phyloP scores from a whole-genome alignment of 805 yeast species.

The Kluyveromyces aestuarii region DNA sequence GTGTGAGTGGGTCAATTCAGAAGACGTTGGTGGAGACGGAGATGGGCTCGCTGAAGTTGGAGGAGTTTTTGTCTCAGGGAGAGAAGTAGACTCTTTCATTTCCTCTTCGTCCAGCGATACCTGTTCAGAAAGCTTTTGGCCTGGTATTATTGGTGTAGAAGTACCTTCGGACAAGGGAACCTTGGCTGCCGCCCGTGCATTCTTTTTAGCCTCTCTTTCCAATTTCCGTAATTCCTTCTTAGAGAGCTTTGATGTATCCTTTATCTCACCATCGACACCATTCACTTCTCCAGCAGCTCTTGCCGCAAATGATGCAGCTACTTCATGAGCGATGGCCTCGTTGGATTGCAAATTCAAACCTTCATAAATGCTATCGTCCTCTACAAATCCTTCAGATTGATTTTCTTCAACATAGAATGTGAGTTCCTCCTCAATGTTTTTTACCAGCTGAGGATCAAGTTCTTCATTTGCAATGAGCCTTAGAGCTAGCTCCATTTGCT shows the following conservation, averaged over 20 bases:
- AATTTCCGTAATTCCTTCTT: constrained; percentile 28
- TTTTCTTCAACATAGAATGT: constrained; percentile 87
- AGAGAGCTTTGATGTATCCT: constrained; percentile 20
- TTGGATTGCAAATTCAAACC: constrained; percentile 58
- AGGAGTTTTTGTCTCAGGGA: neutral
- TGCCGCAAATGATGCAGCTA: constrained; percentile 32
- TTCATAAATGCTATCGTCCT: constrained; percentile 91
- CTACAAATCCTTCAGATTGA: constrained; percentile 84
- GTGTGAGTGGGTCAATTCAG: constrained; percentile 1
- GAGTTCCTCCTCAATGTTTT: constrained; percentile 75
- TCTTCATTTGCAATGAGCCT: constrained; percentile 75
- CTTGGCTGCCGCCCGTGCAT: constrained; percentile 27
- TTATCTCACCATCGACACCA: constrained; percentile 11
- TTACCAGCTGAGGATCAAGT: constrained; percentile 67
- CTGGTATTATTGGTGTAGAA: constrained; percentile 2
- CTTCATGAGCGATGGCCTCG: constrained; percentile 44
- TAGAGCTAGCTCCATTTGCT: constrained; percentile 68
- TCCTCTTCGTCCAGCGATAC: constrained; percentile 4
- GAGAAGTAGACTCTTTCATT: neutral
- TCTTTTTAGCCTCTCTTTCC: constrained; percentile 30
- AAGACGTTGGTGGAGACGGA: constrained; percentile 1
- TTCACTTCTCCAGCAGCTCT: constrained; percentile 22
- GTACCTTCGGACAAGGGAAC: constrained; percentile 5
- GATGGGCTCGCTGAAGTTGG: constrained; percentile 1
- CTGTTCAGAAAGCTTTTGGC: neutral